phyloP scores from a whole-genome alignment of 1,284 basidiomycete species.

The Sporisorium graminicola region DNA sequence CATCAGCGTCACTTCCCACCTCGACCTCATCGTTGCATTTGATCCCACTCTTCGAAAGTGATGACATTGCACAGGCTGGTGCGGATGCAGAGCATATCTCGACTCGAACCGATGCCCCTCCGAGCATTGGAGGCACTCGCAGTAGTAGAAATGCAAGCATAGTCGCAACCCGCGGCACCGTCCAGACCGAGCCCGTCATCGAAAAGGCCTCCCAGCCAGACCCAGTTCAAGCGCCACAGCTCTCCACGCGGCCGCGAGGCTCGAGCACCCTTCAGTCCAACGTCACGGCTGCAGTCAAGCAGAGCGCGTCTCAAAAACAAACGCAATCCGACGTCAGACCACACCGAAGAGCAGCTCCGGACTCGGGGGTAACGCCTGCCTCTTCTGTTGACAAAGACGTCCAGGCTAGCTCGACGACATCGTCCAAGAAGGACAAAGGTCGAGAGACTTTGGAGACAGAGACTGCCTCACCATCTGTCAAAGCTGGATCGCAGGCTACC shows the following conservation, averaged over 20 bases:
- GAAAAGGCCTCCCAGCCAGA: conserved; percentile 44
- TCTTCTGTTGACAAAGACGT: neutral
- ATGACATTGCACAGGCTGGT: neutral
- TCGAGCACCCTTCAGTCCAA: neutral
- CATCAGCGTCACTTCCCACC: neutral
- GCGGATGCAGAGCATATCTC: neutral
- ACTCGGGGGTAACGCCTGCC: neutral
- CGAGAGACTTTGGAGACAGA: conserved; percentile 1
- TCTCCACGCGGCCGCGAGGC: conserved; percentile 2
- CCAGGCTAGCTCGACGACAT: neutral
- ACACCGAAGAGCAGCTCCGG: neutral
- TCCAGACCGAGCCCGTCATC: neutral
- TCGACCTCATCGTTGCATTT: neutral
- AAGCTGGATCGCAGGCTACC: conserved; percentile 8
- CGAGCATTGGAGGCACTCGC: conserved; percentile 24
- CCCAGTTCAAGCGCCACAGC: conserved; percentile 24
- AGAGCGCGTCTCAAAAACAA: conserved; percentile 36
- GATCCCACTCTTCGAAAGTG: neutral
- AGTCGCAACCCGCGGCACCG: neutral
- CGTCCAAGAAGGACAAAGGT: conserved; percentile 26
- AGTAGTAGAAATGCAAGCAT: neutral
- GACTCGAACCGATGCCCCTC: conserved; percentile 11
- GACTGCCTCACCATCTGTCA: conserved; percentile 10
- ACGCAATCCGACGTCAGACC: neutral
- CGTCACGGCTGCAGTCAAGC: conserved; percentile 10